Evolutionary conservation across 495 filamentous ascomycete species (phyloP).

Genomic region (Aspergillus sclerotiicarbonarius): DNA sequence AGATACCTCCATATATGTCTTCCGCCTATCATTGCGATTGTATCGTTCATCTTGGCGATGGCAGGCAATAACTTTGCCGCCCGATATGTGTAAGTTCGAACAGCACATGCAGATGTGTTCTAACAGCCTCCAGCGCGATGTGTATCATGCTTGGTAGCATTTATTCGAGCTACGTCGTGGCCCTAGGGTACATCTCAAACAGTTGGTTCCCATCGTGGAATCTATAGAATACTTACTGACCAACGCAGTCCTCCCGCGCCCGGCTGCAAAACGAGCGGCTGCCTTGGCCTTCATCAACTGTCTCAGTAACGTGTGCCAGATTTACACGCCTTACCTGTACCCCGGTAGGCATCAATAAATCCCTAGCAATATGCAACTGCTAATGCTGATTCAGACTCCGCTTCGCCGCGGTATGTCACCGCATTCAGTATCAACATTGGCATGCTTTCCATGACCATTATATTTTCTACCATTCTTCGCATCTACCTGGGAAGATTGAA

Average conservation of each 20-base stretch:
- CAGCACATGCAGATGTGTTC: too few species aligned
- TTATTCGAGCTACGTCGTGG: neutral
- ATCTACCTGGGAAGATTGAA: constrained; percentile 29
- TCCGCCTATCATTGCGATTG: constrained; percentile 63
- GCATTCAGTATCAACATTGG: constrained; percentile 25
- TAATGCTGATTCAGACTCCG: constrained; percentile 15
- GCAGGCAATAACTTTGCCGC: constrained; percentile 18
- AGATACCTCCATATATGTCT: constrained; percentile 67
- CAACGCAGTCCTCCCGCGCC: neutral
- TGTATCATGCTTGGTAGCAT: neutral
- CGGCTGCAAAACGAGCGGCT: neutral
- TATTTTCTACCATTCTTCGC: constrained; percentile 20
- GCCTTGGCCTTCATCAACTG: neutral
- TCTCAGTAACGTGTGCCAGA: neutral
- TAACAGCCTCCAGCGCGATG: neutral
- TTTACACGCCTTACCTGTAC: constrained; percentile 28
- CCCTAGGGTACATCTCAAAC: neutral
- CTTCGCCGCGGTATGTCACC: constrained; percentile 19
- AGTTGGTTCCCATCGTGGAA: neutral
- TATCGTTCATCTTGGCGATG: constrained; percentile 67
- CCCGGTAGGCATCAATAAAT: constrained; percentile 15
- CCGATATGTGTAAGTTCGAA: neutral
- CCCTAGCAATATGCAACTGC: too few species aligned
- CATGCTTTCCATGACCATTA: constrained; percentile 21
- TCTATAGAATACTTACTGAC: neutral